Evolutionary conservation across 495 filamentous ascomycete species (phyloP), one percentile per base, ranked within the genome.

Genomic region (Cudoniella acicularis): DNA sequence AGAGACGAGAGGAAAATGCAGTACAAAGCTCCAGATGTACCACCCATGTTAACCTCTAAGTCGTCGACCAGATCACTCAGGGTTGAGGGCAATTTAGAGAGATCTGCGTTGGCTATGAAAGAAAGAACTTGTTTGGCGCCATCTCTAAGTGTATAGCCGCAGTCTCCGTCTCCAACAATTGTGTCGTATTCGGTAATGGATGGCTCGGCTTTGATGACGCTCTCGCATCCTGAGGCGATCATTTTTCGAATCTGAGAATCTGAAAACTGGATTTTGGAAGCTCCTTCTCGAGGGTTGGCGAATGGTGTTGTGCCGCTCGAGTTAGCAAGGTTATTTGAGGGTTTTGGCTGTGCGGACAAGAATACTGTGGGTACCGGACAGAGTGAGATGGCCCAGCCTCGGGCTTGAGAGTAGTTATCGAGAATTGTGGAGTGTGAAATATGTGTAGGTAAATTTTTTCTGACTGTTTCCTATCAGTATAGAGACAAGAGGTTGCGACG

Each of bases 161-260:
- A 86, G 66, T 86, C 83, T 18, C 83, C 83, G 62, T 86, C 83
- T 43, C 83, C 83, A 78, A 86, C 85, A 54, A 83, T 70, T 9
- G 81, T 80, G 68, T 86, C 83, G 74, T 78, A 86, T 57, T 77
- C 76, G 0, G 83, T 86, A 49, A 86, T 71, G 46, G 77, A 75
- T 0, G 83, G 82, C 65, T 86, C 83, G 2, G 81, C 77, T 20
- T 67, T 70, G 50, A 83, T 73, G 21, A 82, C 72, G 3, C 69
- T 74, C 11, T 75, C 66, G 71, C 77, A 81, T 1, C 82, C 83
- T 13, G 40, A 24, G 2, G 26, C 57, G 45, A 64, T 60, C 21
- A 60, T 56, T 16, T 60, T 60, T 16, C 57, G 56, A 23, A 57
- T 49, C 45, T 56, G 51, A 42, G 56, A 22, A 49, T 64, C 56